Evolutionary conservation across 257 asterid genomes (phyloP).

Genomic region (Solanum dulcamara): DNA sequence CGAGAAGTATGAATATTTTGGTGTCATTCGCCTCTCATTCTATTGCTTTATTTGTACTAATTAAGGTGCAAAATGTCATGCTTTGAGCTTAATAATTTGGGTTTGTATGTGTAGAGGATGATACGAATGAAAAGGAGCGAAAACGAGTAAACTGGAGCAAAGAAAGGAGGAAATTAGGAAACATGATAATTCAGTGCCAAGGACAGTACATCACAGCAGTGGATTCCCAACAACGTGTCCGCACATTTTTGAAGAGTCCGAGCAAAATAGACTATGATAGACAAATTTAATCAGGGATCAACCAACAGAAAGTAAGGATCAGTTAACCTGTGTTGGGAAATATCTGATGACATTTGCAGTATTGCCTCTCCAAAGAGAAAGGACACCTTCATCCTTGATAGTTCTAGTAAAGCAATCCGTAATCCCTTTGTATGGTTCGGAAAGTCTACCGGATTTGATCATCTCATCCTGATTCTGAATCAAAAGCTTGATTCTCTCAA

Average conservation of each 20-base stretch:
- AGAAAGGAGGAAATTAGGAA: too few species aligned
- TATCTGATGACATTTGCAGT: conserved; percentile 7
- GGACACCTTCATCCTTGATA: conserved; percentile 12
- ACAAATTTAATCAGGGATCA: background rate
- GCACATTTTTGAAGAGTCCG: background rate
- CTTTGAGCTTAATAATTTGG: too few species aligned
- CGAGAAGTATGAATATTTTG: too few species aligned
- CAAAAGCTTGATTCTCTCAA: conserved; percentile 13
- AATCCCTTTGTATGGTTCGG: conserved; percentile 14
- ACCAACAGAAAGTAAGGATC: background rate
- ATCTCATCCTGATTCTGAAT: conserved; percentile 21
- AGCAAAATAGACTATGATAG: background rate
- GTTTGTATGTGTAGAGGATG: too few species aligned
- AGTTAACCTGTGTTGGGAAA: conserved; percentile 11
- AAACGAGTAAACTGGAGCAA: too few species aligned
- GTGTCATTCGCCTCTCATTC: too few species aligned
- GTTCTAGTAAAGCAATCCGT: conserved; percentile 13
- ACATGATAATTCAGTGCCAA: too few species aligned
- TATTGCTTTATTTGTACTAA: too few species aligned
- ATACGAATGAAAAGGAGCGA: too few species aligned
- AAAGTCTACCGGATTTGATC: conserved; percentile 11
- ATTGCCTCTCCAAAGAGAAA: conserved; percentile 21
- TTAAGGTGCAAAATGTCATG: too few species aligned
- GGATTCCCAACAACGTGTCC: too few species aligned
- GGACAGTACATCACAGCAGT: too few species aligned